phyloP scores from a whole-genome alignment of 2,329 filamentous ascomycete species.

The Aspergillus fructus region DNA sequence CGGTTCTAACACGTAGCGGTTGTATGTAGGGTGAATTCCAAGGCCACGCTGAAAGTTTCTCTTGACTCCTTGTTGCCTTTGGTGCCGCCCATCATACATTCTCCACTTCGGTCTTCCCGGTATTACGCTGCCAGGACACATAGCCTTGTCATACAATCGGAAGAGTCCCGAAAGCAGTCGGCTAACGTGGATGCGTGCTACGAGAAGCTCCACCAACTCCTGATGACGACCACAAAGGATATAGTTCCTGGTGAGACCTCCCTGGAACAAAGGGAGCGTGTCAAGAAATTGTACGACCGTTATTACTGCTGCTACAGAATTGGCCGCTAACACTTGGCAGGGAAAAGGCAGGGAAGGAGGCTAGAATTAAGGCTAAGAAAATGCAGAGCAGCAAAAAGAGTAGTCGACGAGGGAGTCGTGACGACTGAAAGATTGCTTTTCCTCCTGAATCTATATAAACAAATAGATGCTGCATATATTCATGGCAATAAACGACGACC shows the following conservation, averaged over 20 bases:
- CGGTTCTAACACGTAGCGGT: constrained; percentile 11
- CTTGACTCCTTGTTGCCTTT: constrained; percentile 53
- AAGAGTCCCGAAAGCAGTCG: constrained; percentile 61
- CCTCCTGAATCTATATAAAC: constrained; percentile 7
- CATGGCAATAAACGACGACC: constrained; percentile 7
- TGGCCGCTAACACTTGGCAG: constrained; percentile 30
- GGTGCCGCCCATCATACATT: constrained; percentile 56
- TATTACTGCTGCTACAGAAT: not conserved
- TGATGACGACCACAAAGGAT: constrained; percentile 51
- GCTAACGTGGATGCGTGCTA: constrained; percentile 62
- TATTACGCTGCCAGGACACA: constrained; percentile 56
- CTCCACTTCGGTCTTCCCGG: constrained; percentile 51
- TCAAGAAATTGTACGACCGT: constrained; percentile 52
- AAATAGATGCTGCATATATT: not conserved
- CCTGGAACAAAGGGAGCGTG: constrained; percentile 53
- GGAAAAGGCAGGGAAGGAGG: constrained; percentile 59
- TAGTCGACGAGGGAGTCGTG: constrained; percentile 46
- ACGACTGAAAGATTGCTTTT: constrained; percentile 33
- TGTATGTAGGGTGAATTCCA: constrained; percentile 60
- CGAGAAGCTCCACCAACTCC: constrained; percentile 55
- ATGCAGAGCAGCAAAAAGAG: constrained; percentile 62
- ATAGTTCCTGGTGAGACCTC: constrained; percentile 62
- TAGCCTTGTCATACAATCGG: constrained; percentile 61
- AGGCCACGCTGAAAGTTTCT: constrained; percentile 62
- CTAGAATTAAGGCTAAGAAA: constrained; percentile 59